phyloP scores from a whole-genome alignment of 176 grass and related monocot genomes.

The Phyllostachys edulis region DNA sequence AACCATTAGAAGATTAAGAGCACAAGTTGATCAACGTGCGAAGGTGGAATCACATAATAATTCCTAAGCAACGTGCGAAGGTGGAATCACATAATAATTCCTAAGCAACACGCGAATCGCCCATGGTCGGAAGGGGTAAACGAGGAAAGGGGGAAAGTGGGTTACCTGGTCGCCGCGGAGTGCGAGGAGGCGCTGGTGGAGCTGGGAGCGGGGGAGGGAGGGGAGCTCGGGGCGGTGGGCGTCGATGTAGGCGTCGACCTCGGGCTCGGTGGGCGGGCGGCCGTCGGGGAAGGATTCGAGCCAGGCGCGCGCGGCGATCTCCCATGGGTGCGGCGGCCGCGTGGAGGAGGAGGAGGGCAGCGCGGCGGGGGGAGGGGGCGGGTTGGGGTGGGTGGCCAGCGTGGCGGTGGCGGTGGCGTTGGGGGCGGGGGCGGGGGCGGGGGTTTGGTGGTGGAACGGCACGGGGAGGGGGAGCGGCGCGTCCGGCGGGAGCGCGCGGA shows the following conservation, averaged over 20 bases:
- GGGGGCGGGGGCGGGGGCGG: background rate
- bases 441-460: slow-evolving; percentile 36
- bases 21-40: background rate
- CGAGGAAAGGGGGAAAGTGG: background rate
- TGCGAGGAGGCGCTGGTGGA: slow-evolving; percentile 66
- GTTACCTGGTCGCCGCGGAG: slow-evolving; percentile 51
- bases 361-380: slow-evolving; percentile 10
- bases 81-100: background rate
- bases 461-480: slow-evolving; percentile 46
- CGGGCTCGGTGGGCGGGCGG: slow-evolving; percentile 51
- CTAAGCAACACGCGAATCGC: background rate
- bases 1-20: background rate
- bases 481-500: slow-evolving; percentile 57
- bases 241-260: slow-evolving; percentile 78
- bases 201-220: slow-evolving; percentile 57
- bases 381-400: background rate
- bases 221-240: slow-evolving; percentile 43
- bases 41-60: background rate
- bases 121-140: too few species aligned
- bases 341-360: slow-evolving; percentile 10
- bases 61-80: background rate
- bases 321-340: slow-evolving; percentile 48
- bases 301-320: slow-evolving; percentile 49
- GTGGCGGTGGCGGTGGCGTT: background rate
- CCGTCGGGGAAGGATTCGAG: slow-evolving; percentile 60